Base-by-base conservation (phyloP, 805 yeast species). In the Nakazawaea anatomiae region DNA sequence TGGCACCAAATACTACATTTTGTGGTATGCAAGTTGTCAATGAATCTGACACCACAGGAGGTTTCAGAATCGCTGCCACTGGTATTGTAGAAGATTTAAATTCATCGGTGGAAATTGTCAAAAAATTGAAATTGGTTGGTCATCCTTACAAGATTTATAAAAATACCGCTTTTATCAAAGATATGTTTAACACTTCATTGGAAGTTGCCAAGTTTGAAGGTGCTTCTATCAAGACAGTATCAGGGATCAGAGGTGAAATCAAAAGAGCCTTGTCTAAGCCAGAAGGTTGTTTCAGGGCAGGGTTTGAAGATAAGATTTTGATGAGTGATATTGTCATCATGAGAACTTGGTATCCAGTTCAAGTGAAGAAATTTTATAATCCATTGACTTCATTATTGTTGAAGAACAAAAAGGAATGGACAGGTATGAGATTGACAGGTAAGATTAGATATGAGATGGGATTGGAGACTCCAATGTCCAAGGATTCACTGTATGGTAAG, bases 121-220 rank as follows among this genome's bases (percentile, higher is more conserved):
- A 94, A 74, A 94, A 94, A 66, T 77, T 94, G 70, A 94, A 94
- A 68, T 77, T 94, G 51, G 96, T 94, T 39, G 99, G 99, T 46
- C 79, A 89, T 65, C 98, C 99, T 25, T 82, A 86, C 68, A 91
- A 94, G 74, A 81, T 94, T 45, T 92, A 85, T 81, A 85, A 89
- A 63, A 94, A 94, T 70, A 94, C 99, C 4, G 99, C 99, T 1
- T 94, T 95, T 66, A 85, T 94, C 63, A 92, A 89, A 69, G 97
- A 92, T 62, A 94, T 94, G 99, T 94, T 94, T 67, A 75, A 86
- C 30, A 84, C 94, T 53, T 79, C 96, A 0, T 75, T 94, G 69
- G 99, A 94, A 70, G 96, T 92, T 52, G 98, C 98, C 39, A 88
- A 90, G 65, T 94, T 94, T 63, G 99, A 94, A 72, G 99, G 99